Evolutionary conservation across 441 rosid genomes (phyloP).

Genomic region (Aleurites moluccanus): DNA sequence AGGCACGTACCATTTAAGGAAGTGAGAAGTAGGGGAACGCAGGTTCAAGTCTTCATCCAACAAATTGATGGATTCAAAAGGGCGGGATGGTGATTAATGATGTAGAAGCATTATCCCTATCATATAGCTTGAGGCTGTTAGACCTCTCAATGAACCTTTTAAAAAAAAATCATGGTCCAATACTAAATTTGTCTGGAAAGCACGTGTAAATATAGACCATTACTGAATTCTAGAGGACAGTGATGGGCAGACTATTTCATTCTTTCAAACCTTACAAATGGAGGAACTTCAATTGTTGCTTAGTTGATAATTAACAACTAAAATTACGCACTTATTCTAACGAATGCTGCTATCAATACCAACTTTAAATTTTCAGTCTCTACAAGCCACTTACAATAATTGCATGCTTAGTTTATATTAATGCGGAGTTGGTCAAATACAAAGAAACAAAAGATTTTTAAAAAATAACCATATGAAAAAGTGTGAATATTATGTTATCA

Average conservation of each 20-base stretch:
- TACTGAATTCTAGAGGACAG: neutral
- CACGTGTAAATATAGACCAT: neutral
- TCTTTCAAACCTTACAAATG: neutral
- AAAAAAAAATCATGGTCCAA: neutral
- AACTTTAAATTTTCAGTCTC: neutral
- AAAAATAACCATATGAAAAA: neutral
- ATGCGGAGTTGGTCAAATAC: neutral
- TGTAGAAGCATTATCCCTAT: too few species aligned
- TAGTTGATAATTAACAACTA: neutral
- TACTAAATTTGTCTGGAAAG: neutral
- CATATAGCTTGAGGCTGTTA: too few species aligned
- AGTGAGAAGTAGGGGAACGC: too few species aligned
- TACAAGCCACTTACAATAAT: conserved; percentile 1
- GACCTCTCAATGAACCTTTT: too few species aligned
- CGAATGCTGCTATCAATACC: neutral
- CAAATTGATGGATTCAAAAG: too few species aligned
- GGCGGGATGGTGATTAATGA: too few species aligned
- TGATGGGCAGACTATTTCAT: neutral
- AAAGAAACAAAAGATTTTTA: neutral
- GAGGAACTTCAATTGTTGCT: neutral
- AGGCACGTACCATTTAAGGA: too few species aligned
- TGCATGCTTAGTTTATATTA: neutral
- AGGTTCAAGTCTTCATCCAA: too few species aligned
- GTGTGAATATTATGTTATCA: conserved; percentile 18
- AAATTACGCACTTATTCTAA: neutral